These are phyloP conservation scores for Neofusicoccum laricinum DNA, from an alignment of 2,329 filamentous ascomycete species.

Conservation along the genomic window DNA sequence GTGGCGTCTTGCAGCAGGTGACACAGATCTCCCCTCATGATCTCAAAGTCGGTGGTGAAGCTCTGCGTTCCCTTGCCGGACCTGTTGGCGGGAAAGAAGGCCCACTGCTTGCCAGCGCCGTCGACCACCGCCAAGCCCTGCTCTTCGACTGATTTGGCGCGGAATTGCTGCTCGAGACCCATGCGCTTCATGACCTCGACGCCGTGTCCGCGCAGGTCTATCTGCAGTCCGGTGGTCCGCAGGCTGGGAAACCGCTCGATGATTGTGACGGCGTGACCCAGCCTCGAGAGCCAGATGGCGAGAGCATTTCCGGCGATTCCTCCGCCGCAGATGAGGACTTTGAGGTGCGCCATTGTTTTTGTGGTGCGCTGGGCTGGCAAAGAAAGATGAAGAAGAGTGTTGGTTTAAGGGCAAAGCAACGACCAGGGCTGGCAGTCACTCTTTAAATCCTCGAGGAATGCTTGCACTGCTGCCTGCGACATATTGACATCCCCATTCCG, in stretches of 20 bases:
- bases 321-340: constrained; percentile 30
- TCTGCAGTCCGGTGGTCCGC: constrained; percentile 49
- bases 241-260: constrained; percentile 43
- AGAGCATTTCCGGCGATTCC: constrained; percentile 37
- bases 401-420: no score
- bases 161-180: constrained; percentile 47
- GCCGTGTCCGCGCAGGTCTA: constrained; percentile 54
- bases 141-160: constrained; percentile 44
- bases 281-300: constrained; percentile 49
- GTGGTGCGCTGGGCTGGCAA: neutral
- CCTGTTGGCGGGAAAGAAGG: constrained; percentile 40
- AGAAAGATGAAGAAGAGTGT: no score
- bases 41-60: constrained; percentile 57
- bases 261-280: constrained; percentile 34
- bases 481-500: no score
- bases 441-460: no score
- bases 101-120: constrained; percentile 22
- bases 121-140: constrained; percentile 39
- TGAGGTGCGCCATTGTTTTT: constrained; percentile 18
- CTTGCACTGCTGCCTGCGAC: no score
- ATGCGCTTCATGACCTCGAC: constrained; percentile 52
- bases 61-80: constrained; percentile 34
- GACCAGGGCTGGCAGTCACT: no score
- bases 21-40: constrained; percentile 58
- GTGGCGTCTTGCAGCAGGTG: constrained; percentile 48